phyloP scores from a whole-genome alignment of 2,329 filamentous ascomycete species.

The Aspergillus sp. region DNA sequence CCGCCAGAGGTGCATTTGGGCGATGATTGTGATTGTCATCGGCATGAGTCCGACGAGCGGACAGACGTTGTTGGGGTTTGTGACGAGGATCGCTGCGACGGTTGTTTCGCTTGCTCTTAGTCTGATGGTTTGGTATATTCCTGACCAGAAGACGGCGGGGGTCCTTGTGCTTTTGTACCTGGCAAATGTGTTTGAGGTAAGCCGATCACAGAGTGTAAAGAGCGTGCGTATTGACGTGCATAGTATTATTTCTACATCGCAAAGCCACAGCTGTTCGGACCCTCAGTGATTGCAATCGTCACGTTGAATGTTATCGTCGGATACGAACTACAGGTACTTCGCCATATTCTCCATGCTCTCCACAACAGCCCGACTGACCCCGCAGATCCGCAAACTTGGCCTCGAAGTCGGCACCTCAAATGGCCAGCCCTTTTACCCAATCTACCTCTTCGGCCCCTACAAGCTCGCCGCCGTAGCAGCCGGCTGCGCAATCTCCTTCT shows the following conservation, averaged over 20 bases:
- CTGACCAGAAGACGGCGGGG: slow-evolving; percentile 63
- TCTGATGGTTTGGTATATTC: slow-evolving; percentile 73
- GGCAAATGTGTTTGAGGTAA: slow-evolving; percentile 60
- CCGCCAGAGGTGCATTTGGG: slow-evolving; percentile 72
- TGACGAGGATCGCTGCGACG: slow-evolving; percentile 68
- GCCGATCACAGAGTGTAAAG: not conserved
- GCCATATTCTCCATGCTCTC: no score
- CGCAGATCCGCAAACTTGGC: slow-evolving; percentile 57
- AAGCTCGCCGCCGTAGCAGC: slow-evolving; percentile 68
- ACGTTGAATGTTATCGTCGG: slow-evolving; percentile 67
- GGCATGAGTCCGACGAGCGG: slow-evolving; percentile 70
- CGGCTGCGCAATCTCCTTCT: slow-evolving; percentile 71
- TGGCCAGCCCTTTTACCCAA: slow-evolving; percentile 70
- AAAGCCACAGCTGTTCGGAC: slow-evolving; percentile 64
- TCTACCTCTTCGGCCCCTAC: slow-evolving; percentile 73
- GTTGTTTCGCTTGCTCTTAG: slow-evolving; percentile 64
- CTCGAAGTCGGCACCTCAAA: slow-evolving; percentile 56
- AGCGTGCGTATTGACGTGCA: not conserved
- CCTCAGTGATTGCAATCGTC: slow-evolving; percentile 62
- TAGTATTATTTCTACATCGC: slow-evolving; percentile 70
- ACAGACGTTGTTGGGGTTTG: slow-evolving; percentile 70
- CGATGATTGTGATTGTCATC: slow-evolving; percentile 74
- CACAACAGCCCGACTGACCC: not conserved
- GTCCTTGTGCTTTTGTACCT: slow-evolving; percentile 71
- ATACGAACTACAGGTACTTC: slow-evolving; percentile 67